Percentiles rank a stretch among this genome's conserved stretches.
Evolutionary conservation across 768 basidiomycete genomes (phyloP).

Genomic region (Mycena indigotica): DNA sequence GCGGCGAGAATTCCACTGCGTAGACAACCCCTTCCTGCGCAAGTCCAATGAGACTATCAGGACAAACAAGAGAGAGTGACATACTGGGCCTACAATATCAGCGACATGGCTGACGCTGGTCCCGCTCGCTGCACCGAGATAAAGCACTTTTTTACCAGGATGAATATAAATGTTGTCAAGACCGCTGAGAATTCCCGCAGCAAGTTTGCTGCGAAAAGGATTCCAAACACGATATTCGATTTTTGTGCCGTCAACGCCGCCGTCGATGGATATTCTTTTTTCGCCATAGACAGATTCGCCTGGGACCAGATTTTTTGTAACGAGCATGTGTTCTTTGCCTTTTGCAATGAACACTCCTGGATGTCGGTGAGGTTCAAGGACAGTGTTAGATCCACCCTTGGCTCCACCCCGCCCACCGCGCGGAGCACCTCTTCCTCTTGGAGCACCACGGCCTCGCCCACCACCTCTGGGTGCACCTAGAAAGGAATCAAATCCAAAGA

Average conservation of each 20-base stretch:
- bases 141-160: slow-evolving; percentile 94
- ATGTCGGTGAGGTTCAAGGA: slow-evolving; percentile 95
- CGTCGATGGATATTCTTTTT: slow-evolving; percentile 90
- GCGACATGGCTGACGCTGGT: slow-evolving; percentile 99
- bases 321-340: slow-evolving; percentile 95
- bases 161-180: slow-evolving; percentile 90
- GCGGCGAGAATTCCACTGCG: slow-evolving; percentile 96
- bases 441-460: slow-evolving; percentile 39
- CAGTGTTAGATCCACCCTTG: slow-evolving; percentile 81
- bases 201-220: slow-evolving; percentile 95
- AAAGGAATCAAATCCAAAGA: slow-evolving; percentile 15
- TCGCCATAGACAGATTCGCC: slow-evolving; percentile 99
- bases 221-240: slow-evolving; percentile 99
- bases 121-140: slow-evolving; percentile 96
- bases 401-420: slow-evolving; percentile 72
- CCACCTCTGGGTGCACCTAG: slow-evolving; percentile 39
- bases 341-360: slow-evolving; percentile 94
- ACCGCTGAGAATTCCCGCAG: slow-evolving; percentile 95
- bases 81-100: slow-evolving; percentile 94
- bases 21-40: slow-evolving; percentile 91
- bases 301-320: slow-evolving; percentile 97
- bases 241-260: slow-evolving; percentile 77
- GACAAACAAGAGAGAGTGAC: slow-evolving; percentile 29
- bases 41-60: slow-evolving; percentile 10
- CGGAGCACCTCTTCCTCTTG: slow-evolving; percentile 50